phyloP scores from a whole-genome alignment of 2,329 filamentous ascomycete genomes.

The Atkinsonella hypoxylon region DNA sequence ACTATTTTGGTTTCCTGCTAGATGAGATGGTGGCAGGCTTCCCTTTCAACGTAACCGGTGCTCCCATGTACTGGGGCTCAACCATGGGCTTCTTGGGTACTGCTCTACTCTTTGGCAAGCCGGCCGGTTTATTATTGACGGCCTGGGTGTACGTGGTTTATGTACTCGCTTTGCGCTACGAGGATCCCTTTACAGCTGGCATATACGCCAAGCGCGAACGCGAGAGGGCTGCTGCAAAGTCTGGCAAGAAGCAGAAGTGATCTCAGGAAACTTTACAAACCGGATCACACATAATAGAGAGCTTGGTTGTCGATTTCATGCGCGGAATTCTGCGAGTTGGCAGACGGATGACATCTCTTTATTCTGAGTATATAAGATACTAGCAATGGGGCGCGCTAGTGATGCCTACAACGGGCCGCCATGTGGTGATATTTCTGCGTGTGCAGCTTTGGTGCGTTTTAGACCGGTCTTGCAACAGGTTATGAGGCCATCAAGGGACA shows the following conservation, averaged over 20 bases:
- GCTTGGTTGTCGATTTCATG: not conserved
- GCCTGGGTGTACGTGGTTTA: conserved; percentile 67
- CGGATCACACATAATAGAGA: not conserved
- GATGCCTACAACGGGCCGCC: too few relatives aligned
- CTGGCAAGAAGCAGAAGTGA: conserved; percentile 42
- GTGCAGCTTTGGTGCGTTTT: too few relatives aligned
- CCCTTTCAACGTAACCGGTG: conserved; percentile 82
- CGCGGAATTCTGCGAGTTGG: not conserved
- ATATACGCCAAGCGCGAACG: conserved; percentile 83
- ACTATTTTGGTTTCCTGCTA: conserved; percentile 98
- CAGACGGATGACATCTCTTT: too few relatives aligned
- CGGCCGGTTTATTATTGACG: conserved; percentile 71
- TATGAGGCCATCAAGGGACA: not conserved
- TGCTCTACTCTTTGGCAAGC: conserved; percentile 74
- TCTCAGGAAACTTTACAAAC: not conserved
- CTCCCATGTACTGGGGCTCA: conserved; percentile 94
- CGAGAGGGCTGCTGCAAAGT: conserved; percentile 34
- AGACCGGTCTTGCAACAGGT: conserved; percentile 11
- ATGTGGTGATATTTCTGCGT: not conserved
- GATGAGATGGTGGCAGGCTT: conserved; percentile 89
- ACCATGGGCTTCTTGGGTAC: conserved; percentile 87
- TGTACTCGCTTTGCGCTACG: conserved; percentile 66
- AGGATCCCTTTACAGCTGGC: conserved; percentile 86
- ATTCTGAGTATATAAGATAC: not conserved
- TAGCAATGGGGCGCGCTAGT: too few relatives aligned